These are phyloP conservation scores for Saccharomycopsis sp. DNA, from an alignment of 805 yeast species.

Conservation along the genomic window DNA sequence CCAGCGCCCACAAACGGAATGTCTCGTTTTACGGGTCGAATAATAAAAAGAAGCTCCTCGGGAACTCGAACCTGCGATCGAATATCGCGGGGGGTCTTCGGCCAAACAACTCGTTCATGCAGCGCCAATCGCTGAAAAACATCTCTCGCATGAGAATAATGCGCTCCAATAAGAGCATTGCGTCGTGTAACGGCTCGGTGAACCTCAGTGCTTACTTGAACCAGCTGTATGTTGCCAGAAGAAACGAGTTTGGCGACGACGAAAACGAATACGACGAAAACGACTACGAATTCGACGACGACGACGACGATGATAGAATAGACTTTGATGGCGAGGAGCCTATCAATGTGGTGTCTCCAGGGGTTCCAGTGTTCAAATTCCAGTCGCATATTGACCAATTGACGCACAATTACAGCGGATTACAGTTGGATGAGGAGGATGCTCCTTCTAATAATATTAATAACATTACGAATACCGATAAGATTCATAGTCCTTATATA, in stretches of 20 bases:
- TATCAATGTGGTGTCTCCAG: conserved; percentile 20
- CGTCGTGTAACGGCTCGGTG: conserved; percentile 17
- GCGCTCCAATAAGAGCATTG: conserved; percentile 18
- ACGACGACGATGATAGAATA: conserved; percentile 1
- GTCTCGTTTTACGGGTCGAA: conserved; percentile 10
- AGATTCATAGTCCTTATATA: no score
- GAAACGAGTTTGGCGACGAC: conserved; percentile 1
- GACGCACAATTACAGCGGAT: conserved; percentile 15
- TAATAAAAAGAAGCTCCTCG: conserved; percentile 7
- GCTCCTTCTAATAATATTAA: neutral
- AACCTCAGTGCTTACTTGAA: conserved; percentile 16
- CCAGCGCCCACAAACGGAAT: conserved; percentile 14
- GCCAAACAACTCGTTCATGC: no score
- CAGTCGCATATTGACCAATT: conserved; percentile 10
- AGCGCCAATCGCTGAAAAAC: neutral
- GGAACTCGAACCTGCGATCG: no score
- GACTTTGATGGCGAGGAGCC: conserved; percentile 20
- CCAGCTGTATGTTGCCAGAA: neutral
- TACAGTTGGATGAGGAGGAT: conserved; percentile 6
- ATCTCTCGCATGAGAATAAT: conserved; percentile 1
- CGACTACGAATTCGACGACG: conserved; percentile 10
- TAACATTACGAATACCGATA: no score
- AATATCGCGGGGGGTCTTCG: no score
- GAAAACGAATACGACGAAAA: conserved; percentile 13
- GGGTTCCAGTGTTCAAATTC: conserved; percentile 17